Conservation (phyloP, 768 basidiomycete species). For the Calocybe gangraenosa region DNA sequence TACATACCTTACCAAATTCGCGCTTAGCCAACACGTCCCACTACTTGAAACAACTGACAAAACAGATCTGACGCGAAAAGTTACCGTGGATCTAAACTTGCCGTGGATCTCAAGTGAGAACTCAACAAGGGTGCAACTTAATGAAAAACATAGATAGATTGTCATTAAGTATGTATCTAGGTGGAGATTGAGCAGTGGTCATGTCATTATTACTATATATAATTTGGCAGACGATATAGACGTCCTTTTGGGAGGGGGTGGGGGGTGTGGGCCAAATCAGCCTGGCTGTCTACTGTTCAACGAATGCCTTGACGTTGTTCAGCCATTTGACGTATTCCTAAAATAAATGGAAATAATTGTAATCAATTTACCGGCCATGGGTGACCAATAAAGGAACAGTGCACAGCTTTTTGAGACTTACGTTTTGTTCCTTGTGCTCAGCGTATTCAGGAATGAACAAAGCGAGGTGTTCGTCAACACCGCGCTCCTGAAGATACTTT, state of each 20-base stretch:
- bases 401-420: slow-evolving; percentile 27
- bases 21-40: no score
- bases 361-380: no score
- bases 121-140: no score
- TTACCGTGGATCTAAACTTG: no score
- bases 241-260: slow-evolving; percentile 7
- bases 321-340: slow-evolving; percentile 95
- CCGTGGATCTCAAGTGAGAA: no score
- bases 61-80: no score
- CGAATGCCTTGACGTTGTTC: slow-evolving; percentile 72
- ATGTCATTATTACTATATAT: neutral
- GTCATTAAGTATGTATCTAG: slow-evolving; percentile 5
- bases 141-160: neutral
- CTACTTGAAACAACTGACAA: no score
- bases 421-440: slow-evolving; percentile 91
- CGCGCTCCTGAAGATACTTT: slow-evolving; percentile 84
- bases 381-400: slow-evolving; percentile 9
- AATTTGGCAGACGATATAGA: no score
- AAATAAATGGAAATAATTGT: no score
- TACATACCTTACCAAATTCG: no score
- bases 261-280: neutral
- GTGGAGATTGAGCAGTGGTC: slow-evolving; percentile 7
- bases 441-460: slow-evolving; percentile 87
- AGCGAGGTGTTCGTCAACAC: slow-evolving; percentile 78
- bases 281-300: slow-evolving; percentile 47